Conservation (phyloP, 345 rosid species). For the Cardiospermum halicacabum region DNA sequence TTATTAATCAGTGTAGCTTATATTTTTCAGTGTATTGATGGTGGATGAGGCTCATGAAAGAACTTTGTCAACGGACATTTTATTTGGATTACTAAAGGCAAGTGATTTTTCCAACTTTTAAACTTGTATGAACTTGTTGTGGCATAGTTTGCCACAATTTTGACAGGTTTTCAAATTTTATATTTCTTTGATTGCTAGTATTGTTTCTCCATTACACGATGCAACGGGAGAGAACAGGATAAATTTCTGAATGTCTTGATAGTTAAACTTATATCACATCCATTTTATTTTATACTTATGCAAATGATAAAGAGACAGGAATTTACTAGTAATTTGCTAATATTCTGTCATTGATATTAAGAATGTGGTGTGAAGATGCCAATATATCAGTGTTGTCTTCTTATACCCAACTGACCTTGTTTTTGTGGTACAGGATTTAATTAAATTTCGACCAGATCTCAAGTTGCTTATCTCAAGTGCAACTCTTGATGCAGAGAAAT, state of each 20-base stretch:
- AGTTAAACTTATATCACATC: neutral
- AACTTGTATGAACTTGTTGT: neutral
- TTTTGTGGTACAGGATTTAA: slow-evolving; percentile 56
- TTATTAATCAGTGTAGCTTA: slow-evolving; percentile 15
- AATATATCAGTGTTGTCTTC: neutral
- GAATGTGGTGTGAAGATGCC: no score
- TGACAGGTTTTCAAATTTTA: neutral
- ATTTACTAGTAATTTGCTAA: neutral
- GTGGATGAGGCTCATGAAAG: slow-evolving; percentile 99
- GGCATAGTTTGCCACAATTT: neutral
- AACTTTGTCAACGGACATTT: slow-evolving; percentile 92
- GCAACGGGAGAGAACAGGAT: neutral
- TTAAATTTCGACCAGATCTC: slow-evolving; percentile 79
- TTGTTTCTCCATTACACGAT: neutral
- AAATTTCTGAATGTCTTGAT: neutral
- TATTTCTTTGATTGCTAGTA: neutral
- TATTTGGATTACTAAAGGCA: slow-evolving; percentile 93
- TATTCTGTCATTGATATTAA: neutral
- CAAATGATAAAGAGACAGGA: neutral
- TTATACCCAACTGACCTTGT: slow-evolving; percentile 16
- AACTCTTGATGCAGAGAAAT: slow-evolving; percentile 95
- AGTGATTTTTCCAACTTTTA: slow-evolving; percentile 23
- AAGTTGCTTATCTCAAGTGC: slow-evolving; percentile 95
- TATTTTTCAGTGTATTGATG: slow-evolving; percentile 72
- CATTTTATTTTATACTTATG: neutral